Conservation (phyloP, 2,329 filamentous ascomycete genomes). For the Botrytis cinerea region DNA sequence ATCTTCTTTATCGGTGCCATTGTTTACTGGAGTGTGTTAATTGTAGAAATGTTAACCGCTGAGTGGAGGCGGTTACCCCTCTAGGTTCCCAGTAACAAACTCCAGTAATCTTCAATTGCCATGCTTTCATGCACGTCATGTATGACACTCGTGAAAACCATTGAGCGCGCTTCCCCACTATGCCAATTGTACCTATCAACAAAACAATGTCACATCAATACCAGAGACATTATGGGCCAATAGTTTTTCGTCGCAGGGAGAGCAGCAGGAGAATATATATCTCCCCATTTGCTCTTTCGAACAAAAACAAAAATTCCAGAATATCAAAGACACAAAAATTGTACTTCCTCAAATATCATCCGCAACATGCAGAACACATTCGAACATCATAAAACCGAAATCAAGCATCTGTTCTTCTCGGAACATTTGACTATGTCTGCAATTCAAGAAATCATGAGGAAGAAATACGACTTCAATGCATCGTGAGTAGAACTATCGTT, state of each 20-base stretch:
- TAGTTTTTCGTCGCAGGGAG: background rate
- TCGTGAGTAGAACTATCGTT: slow-evolving; percentile 10
- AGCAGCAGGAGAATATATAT: slow-evolving; percentile 13
- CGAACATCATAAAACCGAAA: slow-evolving; percentile 20
- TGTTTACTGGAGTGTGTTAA: background rate
- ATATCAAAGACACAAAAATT: background rate
- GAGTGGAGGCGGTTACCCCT: slow-evolving; percentile 19
- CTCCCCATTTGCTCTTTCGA: slow-evolving; percentile 2
- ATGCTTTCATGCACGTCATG: slow-evolving; percentile 25
- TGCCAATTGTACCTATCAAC: slow-evolving; percentile 22
- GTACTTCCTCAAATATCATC: background rate
- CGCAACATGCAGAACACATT: slow-evolving; percentile 21
- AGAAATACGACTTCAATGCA: slow-evolving; percentile 16
- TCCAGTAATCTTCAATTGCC: slow-evolving; percentile 20
- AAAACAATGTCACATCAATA: slow-evolving; percentile 19
- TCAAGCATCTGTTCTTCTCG: slow-evolving; percentile 19
- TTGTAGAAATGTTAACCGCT: slow-evolving; percentile 12
- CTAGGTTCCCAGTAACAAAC: background rate
- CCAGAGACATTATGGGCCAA: slow-evolving; percentile 1
- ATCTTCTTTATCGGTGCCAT: background rate
- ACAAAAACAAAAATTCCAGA: slow-evolving; percentile 1
- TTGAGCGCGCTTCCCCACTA: slow-evolving; percentile 23
- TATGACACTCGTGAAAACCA: slow-evolving; percentile 17
- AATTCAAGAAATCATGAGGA: slow-evolving; percentile 24
- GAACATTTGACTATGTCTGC: slow-evolving; percentile 15